Evolutionary conservation across 2,329 filamentous ascomycete species (phyloP).

Genomic region (Sporothrix mexicana): DNA sequence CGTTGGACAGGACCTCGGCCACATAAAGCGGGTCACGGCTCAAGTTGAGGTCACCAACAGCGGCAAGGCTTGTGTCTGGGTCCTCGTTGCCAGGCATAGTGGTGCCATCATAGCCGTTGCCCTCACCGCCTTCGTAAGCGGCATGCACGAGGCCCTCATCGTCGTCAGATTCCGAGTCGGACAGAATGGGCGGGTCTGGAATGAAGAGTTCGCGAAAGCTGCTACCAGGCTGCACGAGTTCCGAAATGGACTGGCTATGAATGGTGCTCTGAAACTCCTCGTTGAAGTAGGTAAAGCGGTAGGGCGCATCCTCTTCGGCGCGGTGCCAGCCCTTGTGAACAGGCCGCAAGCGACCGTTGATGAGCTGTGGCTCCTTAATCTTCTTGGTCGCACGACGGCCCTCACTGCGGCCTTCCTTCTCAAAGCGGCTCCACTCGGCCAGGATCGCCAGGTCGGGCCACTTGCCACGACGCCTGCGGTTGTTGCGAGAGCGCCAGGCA

Average conservation of each 20-base stretch:
- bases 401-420: constrained; percentile 86
- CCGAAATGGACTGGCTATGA: constrained; percentile 93
- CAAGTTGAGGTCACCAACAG: constrained; percentile 27
- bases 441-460: constrained; percentile 88
- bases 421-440: constrained; percentile 87
- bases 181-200: constrained; percentile 78
- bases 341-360: constrained; percentile 86
- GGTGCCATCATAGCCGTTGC: not conserved
- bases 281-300: constrained; percentile 98
- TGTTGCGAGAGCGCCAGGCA: constrained; percentile 27
- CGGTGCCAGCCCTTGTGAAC: constrained; percentile 82
- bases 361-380: constrained; percentile 90
- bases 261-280: constrained; percentile 96
- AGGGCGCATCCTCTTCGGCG: constrained; percentile 86
- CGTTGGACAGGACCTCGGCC: constrained; percentile 28
- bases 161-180: constrained; percentile 72
- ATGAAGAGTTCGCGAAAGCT: constrained; percentile 89
- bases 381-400: constrained; percentile 79
- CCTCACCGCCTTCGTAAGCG: not conserved
- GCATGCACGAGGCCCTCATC: constrained; percentile 41
- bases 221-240: constrained; percentile 82
- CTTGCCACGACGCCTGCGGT: constrained; percentile 65
- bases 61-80: not conserved
- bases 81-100: not conserved
- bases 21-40: constrained; percentile 23